Percentiles rank a stretch among this genome's conserved stretches.
These are phyloP conservation scores for Dothideomycetes sp. DNA, from an alignment of 2,329 filamentous ascomycete genomes.

Conservation along the genomic window DNA sequence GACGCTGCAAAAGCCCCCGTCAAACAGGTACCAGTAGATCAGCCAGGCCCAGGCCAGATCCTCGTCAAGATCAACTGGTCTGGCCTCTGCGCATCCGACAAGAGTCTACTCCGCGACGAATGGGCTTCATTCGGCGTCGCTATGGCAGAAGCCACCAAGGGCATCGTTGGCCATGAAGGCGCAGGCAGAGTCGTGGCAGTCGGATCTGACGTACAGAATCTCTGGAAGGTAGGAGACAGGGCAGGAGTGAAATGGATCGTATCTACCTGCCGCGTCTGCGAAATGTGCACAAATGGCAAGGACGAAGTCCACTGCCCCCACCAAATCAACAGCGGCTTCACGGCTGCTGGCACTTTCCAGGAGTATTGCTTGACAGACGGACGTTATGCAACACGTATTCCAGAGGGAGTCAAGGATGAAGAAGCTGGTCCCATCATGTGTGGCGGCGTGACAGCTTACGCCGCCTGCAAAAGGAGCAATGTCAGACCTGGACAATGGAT, in stretches of 20 bases:
- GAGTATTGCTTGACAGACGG: conserved; percentile 25
- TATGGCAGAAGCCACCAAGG: conserved; percentile 17
- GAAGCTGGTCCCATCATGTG: conserved; percentile 29
- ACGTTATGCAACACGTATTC: conserved; percentile 24
- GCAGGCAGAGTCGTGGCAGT: conserved; percentile 20
- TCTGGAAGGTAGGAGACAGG: conserved; percentile 19
- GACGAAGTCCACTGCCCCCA: conserved; percentile 26
- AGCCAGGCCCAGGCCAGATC: conserved; percentile 21
- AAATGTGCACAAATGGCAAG: conserved; percentile 21
- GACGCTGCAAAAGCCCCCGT: conserved; percentile 18
- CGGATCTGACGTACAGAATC: conserved; percentile 13
- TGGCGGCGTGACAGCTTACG: conserved; percentile 25
- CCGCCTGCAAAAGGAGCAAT: conserved; percentile 21
- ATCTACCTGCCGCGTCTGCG: conserved; percentile 18
- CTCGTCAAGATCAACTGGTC: conserved; percentile 26
- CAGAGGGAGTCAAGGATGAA: conserved; percentile 25
- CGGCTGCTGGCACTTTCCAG: conserved; percentile 26
- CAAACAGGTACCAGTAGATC: conserved; percentile 19
- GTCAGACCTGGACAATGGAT: conserved; percentile 29
- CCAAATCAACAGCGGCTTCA: conserved; percentile 27
- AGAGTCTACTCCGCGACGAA: conserved; percentile 26
- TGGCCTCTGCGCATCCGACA: conserved; percentile 24
- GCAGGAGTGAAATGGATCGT: conserved; percentile 22
- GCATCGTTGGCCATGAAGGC: conserved; percentile 21
- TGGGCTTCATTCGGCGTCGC: conserved; percentile 18